Conservation (phyloP, 768 basidiomycete genomes). For the Lentinula detonsa region DNA sequence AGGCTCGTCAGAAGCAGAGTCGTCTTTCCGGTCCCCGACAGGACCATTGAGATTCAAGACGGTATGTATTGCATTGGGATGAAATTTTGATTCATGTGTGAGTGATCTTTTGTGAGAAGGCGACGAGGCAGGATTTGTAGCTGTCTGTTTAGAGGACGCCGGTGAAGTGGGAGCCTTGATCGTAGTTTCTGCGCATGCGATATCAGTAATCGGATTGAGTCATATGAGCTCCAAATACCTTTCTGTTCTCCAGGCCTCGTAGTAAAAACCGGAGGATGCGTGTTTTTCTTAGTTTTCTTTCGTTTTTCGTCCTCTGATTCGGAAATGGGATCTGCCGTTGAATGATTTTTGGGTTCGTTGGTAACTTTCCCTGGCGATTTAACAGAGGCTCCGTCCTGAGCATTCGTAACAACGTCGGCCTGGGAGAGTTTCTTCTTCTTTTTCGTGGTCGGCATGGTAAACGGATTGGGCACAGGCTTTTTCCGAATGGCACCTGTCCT, state of each 20-base stretch:
- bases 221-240: neutral
- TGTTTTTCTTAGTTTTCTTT: neutral
- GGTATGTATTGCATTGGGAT: neutral
- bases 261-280: neutral
- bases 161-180: neutral
- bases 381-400: neutral
- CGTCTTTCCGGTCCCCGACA: neutral
- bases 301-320: neutral
- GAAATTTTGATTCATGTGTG: neutral
- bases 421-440: slow-evolving; percentile 25
- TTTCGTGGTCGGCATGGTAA: slow-evolving; percentile 38
- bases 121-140: neutral
- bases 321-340: neutral
- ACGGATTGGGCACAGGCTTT: slow-evolving; percentile 55
- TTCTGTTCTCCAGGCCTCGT: neutral
- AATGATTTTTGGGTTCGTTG: neutral
- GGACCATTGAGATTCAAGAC: slow-evolving; percentile 5
- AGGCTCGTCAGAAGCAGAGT: neutral
- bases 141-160: neutral
- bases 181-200: neutral
- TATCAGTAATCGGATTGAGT: neutral
- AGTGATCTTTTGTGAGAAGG: neutral
- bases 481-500: slow-evolving; percentile 53
- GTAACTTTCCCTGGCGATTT: neutral
- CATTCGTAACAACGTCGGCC: neutral